Percentiles rank a stretch among this genome's conserved stretches.
phyloP scores from a whole-genome alignment of 2,329 filamentous ascomycete genomes.

The Beauveria sp. region DNA sequence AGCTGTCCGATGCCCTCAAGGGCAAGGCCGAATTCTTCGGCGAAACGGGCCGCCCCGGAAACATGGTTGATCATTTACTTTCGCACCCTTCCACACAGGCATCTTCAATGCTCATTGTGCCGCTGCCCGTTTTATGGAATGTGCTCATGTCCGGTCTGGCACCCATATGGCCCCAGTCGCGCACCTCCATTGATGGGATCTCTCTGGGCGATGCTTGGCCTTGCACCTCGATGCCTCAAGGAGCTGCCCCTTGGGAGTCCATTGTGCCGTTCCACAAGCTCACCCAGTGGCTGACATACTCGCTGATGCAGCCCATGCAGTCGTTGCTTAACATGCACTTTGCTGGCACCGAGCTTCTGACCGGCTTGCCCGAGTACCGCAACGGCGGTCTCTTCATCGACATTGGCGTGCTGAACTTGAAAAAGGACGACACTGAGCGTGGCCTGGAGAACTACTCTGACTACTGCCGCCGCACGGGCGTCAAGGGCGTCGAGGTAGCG shows the following conservation, averaged over 20 bases:
- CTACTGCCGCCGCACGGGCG: slow-evolving; percentile 64
- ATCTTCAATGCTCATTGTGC: slow-evolving; percentile 78
- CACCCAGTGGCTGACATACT: slow-evolving; percentile 92
- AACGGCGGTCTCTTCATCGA: slow-evolving; percentile 87
- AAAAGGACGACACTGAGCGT: slow-evolving; percentile 59
- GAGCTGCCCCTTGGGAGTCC: slow-evolving; percentile 58
- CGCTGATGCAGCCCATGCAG: slow-evolving; percentile 85
- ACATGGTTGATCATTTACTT: slow-evolving; percentile 93
- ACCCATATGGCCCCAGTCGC: slow-evolving; percentile 80
- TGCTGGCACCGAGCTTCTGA: slow-evolving; percentile 72
- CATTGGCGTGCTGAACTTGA: slow-evolving; percentile 71
- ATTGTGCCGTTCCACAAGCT: slow-evolving; percentile 91
- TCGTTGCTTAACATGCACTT: slow-evolving; percentile 74
- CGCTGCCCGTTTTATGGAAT: slow-evolving; percentile 82
- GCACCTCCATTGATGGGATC: slow-evolving; percentile 79
- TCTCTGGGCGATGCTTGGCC: slow-evolving; percentile 93
- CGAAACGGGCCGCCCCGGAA: slow-evolving; percentile 74
- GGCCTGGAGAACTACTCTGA: slow-evolving; percentile 57
- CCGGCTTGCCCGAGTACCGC: slow-evolving; percentile 83
- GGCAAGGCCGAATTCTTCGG: slow-evolving; percentile 80
- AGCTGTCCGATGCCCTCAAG: slow-evolving; percentile 65
- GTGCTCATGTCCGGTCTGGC: slow-evolving; percentile 81
- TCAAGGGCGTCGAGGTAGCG: slow-evolving; percentile 49
- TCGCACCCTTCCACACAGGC: slow-evolving; percentile 85
- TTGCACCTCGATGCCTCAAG: slow-evolving; percentile 70